These are phyloP conservation scores for Vanrija sp. DNA, from an alignment of 1,284 basidiomycete species.

Conservation along the genomic window DNA sequence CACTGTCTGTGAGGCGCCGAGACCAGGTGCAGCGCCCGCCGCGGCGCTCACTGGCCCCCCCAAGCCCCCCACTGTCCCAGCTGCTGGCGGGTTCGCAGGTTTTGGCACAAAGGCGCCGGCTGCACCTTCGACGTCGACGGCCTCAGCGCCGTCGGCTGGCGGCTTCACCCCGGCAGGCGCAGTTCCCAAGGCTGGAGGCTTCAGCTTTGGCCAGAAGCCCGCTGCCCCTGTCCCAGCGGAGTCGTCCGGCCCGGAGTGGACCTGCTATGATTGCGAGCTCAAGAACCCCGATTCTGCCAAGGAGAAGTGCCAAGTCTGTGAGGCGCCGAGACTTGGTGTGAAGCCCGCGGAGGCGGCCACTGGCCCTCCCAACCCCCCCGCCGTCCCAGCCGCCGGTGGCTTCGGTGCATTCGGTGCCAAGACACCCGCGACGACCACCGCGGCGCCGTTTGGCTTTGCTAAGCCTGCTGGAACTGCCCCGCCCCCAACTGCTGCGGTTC, in stretches of 20 bases:
- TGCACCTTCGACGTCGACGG: not conserved
- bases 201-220: conserved; percentile 4
- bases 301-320: conserved; percentile 57
- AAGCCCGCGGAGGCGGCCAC: conserved; percentile 2
- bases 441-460: conserved; percentile 1
- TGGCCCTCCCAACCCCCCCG: not conserved
- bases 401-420: conserved; percentile 6
- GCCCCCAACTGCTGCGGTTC: not conserved
- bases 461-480: conserved; percentile 1
- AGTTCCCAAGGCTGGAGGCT: not conserved
- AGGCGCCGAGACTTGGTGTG: conserved; percentile 44
- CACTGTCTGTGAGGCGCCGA: conserved; percentile 54
- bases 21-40: conserved; percentile 17
- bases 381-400: not conserved
- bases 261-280: conserved; percentile 53
- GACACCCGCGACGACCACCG: not conserved
- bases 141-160: not conserved
- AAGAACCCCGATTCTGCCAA: conserved; percentile 52
- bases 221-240: not conserved
- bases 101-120: not conserved
- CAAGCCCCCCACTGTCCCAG: not conserved
- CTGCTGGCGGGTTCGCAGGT: conserved; percentile 6
- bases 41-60: not conserved
- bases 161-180: too few relatives aligned
- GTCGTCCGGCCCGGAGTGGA: conserved; percentile 47